phyloP scores from a whole-genome alignment of 495 filamentous ascomycete genomes.

The Annulohypoxylon stygium region DNA sequence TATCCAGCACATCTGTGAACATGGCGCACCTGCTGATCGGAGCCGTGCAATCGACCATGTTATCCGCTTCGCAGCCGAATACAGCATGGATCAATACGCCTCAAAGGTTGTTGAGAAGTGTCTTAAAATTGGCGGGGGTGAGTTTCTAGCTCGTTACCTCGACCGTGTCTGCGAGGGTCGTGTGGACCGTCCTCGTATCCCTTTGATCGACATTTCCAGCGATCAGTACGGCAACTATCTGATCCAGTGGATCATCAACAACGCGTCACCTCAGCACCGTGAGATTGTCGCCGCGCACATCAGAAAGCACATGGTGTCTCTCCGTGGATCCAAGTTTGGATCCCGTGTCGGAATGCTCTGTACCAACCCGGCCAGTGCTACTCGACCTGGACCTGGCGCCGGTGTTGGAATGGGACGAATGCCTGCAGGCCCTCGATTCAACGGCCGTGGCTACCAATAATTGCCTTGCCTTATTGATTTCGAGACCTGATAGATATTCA shows the following conservation, averaged over 20 bases:
- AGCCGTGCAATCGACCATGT: slow-evolving; percentile 95
- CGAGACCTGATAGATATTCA: slow-evolving; percentile 32
- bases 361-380: slow-evolving; percentile 89
- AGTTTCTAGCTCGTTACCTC: slow-evolving; percentile 94
- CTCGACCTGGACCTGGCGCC: slow-evolving; percentile 84
- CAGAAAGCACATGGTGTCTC: slow-evolving; percentile 98
- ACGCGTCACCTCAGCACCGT: slow-evolving; percentile 86
- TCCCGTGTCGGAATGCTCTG: slow-evolving; percentile 99
- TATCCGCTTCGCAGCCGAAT: slow-evolving; percentile 90
- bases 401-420: slow-evolving; percentile 71
- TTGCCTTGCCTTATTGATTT: slow-evolving; percentile 32
- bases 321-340: slow-evolving; percentile 97
- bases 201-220: slow-evolving; percentile 96
- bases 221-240: slow-evolving; percentile 99
- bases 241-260: slow-evolving; percentile 94
- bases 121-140: slow-evolving; percentile 91
- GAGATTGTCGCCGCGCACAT: slow-evolving; percentile 94
- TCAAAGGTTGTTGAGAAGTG: slow-evolving; percentile 99
- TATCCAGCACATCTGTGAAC: slow-evolving; percentile 99
- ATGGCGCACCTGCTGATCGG: slow-evolving; percentile 90
- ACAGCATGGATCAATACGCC: slow-evolving; percentile 99
- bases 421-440: slow-evolving; percentile 64
- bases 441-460: slow-evolving; percentile 65
- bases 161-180: slow-evolving; percentile 93
- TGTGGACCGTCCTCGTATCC: slow-evolving; percentile 91